These are phyloP conservation scores for Globisporangium cylindrosporum DNA, from an alignment of 352 stramenopile species.

Conservation along the genomic window DNA sequence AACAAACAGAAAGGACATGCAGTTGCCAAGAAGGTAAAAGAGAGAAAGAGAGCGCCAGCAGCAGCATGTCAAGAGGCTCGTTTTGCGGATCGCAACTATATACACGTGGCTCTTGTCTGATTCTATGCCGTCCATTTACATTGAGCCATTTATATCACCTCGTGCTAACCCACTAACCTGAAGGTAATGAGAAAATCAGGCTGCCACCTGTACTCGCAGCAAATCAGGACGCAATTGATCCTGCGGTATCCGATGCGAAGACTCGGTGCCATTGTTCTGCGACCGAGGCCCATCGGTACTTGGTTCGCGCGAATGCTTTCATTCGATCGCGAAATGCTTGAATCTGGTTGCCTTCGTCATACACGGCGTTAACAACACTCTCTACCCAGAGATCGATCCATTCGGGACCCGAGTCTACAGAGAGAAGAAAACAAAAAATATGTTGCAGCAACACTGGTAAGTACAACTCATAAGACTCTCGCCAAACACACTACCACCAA, in stretches of 20 bases:
- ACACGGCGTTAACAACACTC: conserved; percentile 40
- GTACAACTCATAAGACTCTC: background rate
- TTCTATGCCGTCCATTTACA: background rate
- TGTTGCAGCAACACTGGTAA: background rate
- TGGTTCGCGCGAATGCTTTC: conserved; percentile 50
- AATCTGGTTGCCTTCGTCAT: conserved; percentile 22
- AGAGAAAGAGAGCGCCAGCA: background rate
- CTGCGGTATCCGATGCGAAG: conserved; percentile 9
- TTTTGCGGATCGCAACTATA: conserved; percentile 6
- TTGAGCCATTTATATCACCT: background rate
- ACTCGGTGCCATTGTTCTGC: conserved; percentile 52
- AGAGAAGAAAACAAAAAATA: background rate
- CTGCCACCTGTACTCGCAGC: background rate
- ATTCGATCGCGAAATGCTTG: conserved; percentile 38
- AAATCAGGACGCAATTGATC: background rate
- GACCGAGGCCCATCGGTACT: conserved; percentile 55
- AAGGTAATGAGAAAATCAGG: background rate
- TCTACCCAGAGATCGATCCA: conserved; percentile 58
- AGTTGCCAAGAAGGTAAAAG: background rate
- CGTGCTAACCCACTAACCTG: background rate
- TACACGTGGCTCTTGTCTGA: conserved; percentile 5
- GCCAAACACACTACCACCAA: background rate
- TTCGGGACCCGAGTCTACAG: conserved; percentile 7
- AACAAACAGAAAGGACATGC: background rate
- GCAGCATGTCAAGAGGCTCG: background rate